Conservation (phyloP, 108 stramenopile genomes). For the Nannochloropsis salina region DNA sequence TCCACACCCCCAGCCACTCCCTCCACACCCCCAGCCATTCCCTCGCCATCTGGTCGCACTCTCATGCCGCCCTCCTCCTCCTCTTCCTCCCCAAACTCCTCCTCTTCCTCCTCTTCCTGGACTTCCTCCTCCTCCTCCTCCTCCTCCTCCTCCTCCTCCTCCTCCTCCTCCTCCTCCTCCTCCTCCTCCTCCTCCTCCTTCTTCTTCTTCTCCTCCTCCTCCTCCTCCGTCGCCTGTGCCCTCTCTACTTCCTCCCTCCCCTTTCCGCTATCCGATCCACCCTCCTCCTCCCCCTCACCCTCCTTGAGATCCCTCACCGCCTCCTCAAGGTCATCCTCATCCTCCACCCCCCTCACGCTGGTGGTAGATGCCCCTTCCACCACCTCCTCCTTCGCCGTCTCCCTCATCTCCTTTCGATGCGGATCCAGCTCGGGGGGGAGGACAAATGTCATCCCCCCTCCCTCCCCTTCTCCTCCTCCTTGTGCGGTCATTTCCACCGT, state of each 20-base stretch:
- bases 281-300: too few relatives aligned
- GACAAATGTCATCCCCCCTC: too few relatives aligned
- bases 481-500: too few relatives aligned
- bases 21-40: not conserved
- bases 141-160: not conserved
- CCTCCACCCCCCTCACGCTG: too few relatives aligned
- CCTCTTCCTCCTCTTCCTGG: slow-evolving; percentile 4
- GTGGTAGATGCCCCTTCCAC: too few relatives aligned
- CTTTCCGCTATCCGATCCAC: too few relatives aligned
- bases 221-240: slow-evolving; percentile 9
- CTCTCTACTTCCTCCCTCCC: not conserved
- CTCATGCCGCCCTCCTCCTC: not conserved
- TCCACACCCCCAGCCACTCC: not conserved
- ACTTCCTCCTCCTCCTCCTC: not conserved
- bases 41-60: not conserved
- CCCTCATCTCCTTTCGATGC: too few relatives aligned
- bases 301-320: too few relatives aligned
- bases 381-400: too few relatives aligned
- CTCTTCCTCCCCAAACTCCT: not conserved
- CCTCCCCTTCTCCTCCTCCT: too few relatives aligned
- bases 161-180: not conserved
- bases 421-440: too few relatives aligned
- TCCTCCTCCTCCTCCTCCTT: not conserved
- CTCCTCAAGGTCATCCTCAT: too few relatives aligned
- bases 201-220: not conserved